These are phyloP conservation scores for Neurospora cerealis DNA, from an alignment of 495 filamentous ascomycete genomes.

Conservation along the genomic window DNA sequence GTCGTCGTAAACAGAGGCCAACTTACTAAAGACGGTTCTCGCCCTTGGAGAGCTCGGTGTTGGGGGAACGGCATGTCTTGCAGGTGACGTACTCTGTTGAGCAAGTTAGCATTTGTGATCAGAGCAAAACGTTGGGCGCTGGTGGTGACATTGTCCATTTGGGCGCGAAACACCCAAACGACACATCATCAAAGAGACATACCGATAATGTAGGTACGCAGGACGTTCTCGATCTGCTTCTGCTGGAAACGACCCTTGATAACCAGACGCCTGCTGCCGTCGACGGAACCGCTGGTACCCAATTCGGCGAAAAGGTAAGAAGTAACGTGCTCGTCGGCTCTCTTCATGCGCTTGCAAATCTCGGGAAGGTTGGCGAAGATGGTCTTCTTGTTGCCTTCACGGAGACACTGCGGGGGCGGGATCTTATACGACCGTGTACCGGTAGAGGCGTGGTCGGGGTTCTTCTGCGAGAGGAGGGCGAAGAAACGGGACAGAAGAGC, in stretches of 20 bases:
- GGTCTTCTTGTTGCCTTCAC: slow-evolving; percentile 99
- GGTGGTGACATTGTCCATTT: background rate
- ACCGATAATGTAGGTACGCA: slow-evolving; percentile 79
- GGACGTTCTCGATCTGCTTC: slow-evolving; percentile 93
- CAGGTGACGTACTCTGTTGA: slow-evolving; percentile 90
- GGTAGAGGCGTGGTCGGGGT: slow-evolving; percentile 83
- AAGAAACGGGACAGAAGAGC: slow-evolving; percentile 85
- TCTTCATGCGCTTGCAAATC: slow-evolving; percentile 72
- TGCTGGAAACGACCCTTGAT: slow-evolving; percentile 99
- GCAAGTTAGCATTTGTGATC: slow-evolving; percentile 3
- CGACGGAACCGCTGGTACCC: slow-evolving; percentile 89
- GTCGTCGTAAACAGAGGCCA: slow-evolving; percentile 52
- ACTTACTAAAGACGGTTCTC: slow-evolving; percentile 71
- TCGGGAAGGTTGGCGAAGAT: slow-evolving; percentile 88
- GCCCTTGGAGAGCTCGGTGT: slow-evolving; percentile 95
- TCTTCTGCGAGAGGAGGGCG: slow-evolving; percentile 78
- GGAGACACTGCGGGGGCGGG: slow-evolving; percentile 94
- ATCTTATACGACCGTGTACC: slow-evolving; percentile 96
- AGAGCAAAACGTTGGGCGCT: background rate
- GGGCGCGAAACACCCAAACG: background rate
- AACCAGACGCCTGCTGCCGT: slow-evolving; percentile 84
- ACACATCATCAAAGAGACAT: slow-evolving; percentile 23
- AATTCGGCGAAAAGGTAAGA: slow-evolving; percentile 96
- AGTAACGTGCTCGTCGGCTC: slow-evolving; percentile 92
- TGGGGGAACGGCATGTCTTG: slow-evolving; percentile 90